Evolutionary conservation across 306 rosid species (phyloP), one percentile per base, ranked within the genome.

Genomic region (Adenanthera pavonina): DNA sequence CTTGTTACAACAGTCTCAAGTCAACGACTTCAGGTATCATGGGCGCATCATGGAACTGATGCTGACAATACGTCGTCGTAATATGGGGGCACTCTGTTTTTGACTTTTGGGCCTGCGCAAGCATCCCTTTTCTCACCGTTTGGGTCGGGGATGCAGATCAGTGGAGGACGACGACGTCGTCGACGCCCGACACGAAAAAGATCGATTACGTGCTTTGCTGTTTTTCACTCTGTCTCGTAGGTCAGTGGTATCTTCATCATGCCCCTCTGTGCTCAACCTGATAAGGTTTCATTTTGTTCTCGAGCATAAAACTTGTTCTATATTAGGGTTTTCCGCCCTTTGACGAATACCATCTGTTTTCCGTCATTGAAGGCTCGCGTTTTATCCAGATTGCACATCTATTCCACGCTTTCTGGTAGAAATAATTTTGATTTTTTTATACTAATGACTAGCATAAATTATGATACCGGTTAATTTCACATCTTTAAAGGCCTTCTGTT

Each of bases 191-290:
- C 33, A 67, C 17, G 72, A 40, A 67, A 35, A 74, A 54, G 25
- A 25, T 56, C 52, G 78, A 9, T 25, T 69, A 77, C 72, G 44
- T 47, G 77, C 9, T 52, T 54, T 40, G 30, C 6, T 52, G 46
- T 71, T 40, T 76, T 51, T 78, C 85, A 67, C 84, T 84, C 92
- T 80, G 85, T 77, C 78, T 76, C 46, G 5, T 56, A 88, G 90
- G 91, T 86, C 80, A 15, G 68, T 25, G 30, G 30, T 49, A 35
- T 84, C 69, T 85, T 40, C 66, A 3, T 67, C 81, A 12, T 70
- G 53, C 48, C 43, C n/a, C 12, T 67, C 75, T 48, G 85, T 87
- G 84, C 60, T 60, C 66, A 15, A 65, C 3, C 51, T 67, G 49
- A 38, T 40, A 17, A n/a, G 33, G 13, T 68, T 43, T 41, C 73